These are phyloP conservation scores for Ambrosiella beaveri DNA, from an alignment of 2,329 filamentous ascomycete genomes.

Conservation along the genomic window DNA sequence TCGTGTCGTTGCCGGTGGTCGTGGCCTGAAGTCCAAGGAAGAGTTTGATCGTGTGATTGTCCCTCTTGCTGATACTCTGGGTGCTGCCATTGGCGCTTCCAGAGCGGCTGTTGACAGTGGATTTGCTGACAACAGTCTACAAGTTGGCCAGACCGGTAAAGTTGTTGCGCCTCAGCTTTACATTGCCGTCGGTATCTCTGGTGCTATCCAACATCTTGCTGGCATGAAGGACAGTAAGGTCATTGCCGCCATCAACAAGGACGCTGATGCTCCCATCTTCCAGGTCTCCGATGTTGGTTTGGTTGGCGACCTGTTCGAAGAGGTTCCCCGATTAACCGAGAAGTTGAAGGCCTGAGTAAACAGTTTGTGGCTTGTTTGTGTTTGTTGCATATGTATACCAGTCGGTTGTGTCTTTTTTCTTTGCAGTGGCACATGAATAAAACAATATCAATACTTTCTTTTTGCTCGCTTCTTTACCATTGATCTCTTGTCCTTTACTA, in stretches of 20 bases:
- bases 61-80: conserved; percentile 78
- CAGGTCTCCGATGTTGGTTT: conserved; percentile 92
- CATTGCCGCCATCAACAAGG: conserved; percentile 97
- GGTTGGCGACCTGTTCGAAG: conserved; percentile 88
- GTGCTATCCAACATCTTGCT: conserved; percentile 92
- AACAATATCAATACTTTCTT: conserved; percentile 14
- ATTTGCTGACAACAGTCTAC: conserved; percentile 94
- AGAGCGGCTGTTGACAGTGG: conserved; percentile 91
- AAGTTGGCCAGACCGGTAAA: conserved; percentile 97
- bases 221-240: conserved; percentile 99
- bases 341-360: conserved; percentile 51
- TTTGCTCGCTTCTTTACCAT: background rate
- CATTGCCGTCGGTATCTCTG: conserved; percentile 86
- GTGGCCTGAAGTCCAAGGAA: conserved; percentile 93
- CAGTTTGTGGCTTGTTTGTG: background rate
- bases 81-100: conserved; percentile 89
- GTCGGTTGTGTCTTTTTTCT: conserved; percentile 5
- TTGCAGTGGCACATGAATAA: conserved; percentile 9
- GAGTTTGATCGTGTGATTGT: conserved; percentile 89
- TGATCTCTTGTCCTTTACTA: background rate
- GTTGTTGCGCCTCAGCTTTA: conserved; percentile 94
- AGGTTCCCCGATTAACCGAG: conserved; percentile 87
- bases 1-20: conserved; percentile 81
- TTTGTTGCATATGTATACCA: conserved; percentile 13
- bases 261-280: conserved; percentile 92